Evolutionary conservation across 2,329 filamentous ascomycete species (phyloP), one percentile per base, ranked within the genome.

Genomic region (Coniella lustricola): DNA sequence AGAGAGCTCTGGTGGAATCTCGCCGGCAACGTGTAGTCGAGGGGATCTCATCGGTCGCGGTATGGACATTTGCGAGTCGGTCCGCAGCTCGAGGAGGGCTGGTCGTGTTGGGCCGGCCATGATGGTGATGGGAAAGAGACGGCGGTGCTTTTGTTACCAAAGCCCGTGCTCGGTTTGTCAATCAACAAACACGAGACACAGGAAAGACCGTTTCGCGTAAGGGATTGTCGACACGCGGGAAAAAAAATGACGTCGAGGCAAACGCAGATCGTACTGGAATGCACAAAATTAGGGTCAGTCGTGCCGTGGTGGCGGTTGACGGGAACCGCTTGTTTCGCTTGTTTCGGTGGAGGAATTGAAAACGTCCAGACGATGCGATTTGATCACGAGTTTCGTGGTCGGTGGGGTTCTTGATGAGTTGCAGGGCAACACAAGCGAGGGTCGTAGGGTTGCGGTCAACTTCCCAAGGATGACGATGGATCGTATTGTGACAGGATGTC

Each of bases 1-100:
- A 7, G 93, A 97, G 49, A 97, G 76, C 45, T 93, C 87, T 4
- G 93, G 93, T 17, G 93, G 91, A 1, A 86, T 78, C 58, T 91
- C 87, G 53, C 87, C 87, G 49, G 85, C 85, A 49, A 87, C 75
- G 65, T 90, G 85, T 51, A 89, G 71, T 53, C 85, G 82, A 36
- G 86, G 85, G n/a, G 86, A 90, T 55, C 76, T 74, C 31, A 84
- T 67, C n/a, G 79, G 76, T 47, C 74, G 75, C 16, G 75, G 71
- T 46, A 71, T 61, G 10, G 77, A 78, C 21, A 72, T 67, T 44
- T 75, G 70, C 33, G 81, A 82, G 51, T 73, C 69, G 48, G 78
- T 74, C 62, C 80, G 75, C 57, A 80, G 63, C 59, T 85, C 80
- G 60, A 82, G 71, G 54, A 77, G 69, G 50, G 72, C 72, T 33